Evolutionary conservation across 2,329 filamentous ascomycete species (phyloP).

Genomic region (Coniochaeta sp.): DNA sequence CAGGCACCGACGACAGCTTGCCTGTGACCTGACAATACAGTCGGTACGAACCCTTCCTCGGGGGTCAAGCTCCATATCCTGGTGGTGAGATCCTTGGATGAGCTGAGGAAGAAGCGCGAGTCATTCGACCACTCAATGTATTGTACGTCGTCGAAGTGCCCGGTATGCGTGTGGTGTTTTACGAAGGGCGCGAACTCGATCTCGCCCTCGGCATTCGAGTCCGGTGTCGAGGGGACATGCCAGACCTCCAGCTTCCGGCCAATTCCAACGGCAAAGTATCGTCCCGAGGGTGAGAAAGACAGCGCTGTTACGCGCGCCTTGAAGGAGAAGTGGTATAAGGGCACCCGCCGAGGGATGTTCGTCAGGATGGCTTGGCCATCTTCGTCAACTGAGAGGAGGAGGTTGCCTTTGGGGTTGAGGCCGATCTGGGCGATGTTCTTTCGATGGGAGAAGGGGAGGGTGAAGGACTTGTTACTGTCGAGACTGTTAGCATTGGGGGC

Average conservation of each 20-base stretch:
- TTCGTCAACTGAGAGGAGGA: conserved; percentile 89
- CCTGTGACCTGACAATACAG: conserved; percentile 83
- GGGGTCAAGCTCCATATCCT: conserved; percentile 90
- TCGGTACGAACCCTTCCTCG: conserved; percentile 83
- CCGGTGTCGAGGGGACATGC: conserved; percentile 88
- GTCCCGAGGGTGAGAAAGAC: conserved; percentile 83
- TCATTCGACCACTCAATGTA: conserved; percentile 94
- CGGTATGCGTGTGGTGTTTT: conserved; percentile 74
- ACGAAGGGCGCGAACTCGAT: conserved; percentile 95
- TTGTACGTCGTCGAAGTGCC: conserved; percentile 81
- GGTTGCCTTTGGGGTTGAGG: conserved; percentile 82
- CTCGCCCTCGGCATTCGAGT: conserved; percentile 69
- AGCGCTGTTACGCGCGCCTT: conserved; percentile 74
- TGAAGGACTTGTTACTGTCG: conserved; percentile 75
- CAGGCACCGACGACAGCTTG: conserved; percentile 91
- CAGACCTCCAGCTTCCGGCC: conserved; percentile 89
- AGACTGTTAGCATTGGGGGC: not conserved
- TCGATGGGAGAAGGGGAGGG: conserved; percentile 84
- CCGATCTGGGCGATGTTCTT: conserved; percentile 87
- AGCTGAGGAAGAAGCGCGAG: conserved; percentile 88
- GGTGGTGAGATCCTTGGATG: conserved; percentile 86
- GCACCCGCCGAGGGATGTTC: conserved; percentile 77
- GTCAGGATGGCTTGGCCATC: conserved; percentile 91
- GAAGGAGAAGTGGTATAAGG: conserved; percentile 95
- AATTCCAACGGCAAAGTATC: conserved; percentile 82